phyloP scores from a whole-genome alignment of 306 rosid genomes.

The Cicer chorassanicum region DNA sequence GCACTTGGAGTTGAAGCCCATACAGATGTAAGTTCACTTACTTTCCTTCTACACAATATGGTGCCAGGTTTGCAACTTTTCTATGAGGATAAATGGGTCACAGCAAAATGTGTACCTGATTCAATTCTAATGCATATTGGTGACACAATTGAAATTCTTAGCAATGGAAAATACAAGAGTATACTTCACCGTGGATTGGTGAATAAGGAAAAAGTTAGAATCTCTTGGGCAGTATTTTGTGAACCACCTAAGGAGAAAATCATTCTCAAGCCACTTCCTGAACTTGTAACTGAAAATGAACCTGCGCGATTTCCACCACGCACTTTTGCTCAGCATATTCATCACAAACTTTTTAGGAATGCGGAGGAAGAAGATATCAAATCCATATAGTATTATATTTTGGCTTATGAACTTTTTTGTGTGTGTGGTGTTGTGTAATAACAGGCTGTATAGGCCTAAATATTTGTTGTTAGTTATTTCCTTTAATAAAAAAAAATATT shows the following conservation, averaged over 20 bases:
- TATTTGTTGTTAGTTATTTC: constrained; percentile 21
- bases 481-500: background rate
- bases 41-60: constrained; percentile 89
- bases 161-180: constrained; percentile 83
- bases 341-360: constrained; percentile 78
- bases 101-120: constrained; percentile 74
- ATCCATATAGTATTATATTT: background rate
- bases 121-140: constrained; percentile 89
- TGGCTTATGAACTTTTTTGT: background rate
- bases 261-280: constrained; percentile 72
- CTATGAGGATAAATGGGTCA: constrained; percentile 72
- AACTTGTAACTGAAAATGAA: constrained; percentile 56
- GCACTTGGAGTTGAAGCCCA: constrained; percentile 92
- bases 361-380: constrained; percentile 24
- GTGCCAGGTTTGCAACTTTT: constrained; percentile 89
- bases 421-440: background rate
- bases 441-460: constrained; percentile 18
- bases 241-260: constrained; percentile 94
- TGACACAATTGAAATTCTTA: constrained; percentile 79
- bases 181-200: constrained; percentile 84
- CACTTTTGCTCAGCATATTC: constrained; percentile 81
- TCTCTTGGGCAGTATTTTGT: constrained; percentile 91
- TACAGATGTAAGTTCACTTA: constrained; percentile 78
- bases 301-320: constrained; percentile 75
- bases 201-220: constrained; percentile 85